Base-by-base conservation (phyloP, 176 grass and related monocot genomes). In the Carex myosuroides region DNA sequence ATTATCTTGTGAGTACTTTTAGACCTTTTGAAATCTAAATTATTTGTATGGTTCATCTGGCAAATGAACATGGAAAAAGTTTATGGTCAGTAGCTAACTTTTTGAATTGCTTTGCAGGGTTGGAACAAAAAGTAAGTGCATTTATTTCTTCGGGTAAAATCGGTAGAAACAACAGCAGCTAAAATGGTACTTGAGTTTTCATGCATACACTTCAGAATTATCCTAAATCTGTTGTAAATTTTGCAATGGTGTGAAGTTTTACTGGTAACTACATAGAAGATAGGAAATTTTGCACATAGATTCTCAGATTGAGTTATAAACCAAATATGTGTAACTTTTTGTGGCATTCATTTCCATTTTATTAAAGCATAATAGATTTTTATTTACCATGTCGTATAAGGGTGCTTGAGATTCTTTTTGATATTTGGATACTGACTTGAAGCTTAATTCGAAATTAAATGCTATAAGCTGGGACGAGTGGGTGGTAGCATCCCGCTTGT, bases 101-200 rank as follows among this genome's bases (percentile, higher is more conserved):
- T 66, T 37, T 50, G 33, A 82, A 77, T 60, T 80, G n/a, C 85
- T 69, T 93, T 95, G 81, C 86, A 98, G 95, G 95, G 95, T 83
- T 95, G 95, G 95, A 98, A 90, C 87, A 98, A 98, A 79, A 98
- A 93, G 95, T 94, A 93, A 89, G 95, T 88, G 56, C 55, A 89
- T 26, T 53, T 48, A 53, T 24, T 74, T 74, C 70, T 52, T 78
- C 13, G 0, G 24, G 13, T 22, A 5, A 56, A 77, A 55, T 77
- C 14, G 50, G 50, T 78, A 57, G 29, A 56, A 78, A 78, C 24
- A 56, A 56, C 48, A 32, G 24, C 24, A 56, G 22, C 73, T 56
- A 17, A 57, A 55, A 35, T 78, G 22, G 24, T 78, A 33, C 24
- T 74, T 50, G 46, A 14, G 4, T 52, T 53, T 74, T 74, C 70